These are phyloP conservation scores for Carpinus viminea DNA, from an alignment of 306 rosid genomes.

Conservation along the genomic window DNA sequence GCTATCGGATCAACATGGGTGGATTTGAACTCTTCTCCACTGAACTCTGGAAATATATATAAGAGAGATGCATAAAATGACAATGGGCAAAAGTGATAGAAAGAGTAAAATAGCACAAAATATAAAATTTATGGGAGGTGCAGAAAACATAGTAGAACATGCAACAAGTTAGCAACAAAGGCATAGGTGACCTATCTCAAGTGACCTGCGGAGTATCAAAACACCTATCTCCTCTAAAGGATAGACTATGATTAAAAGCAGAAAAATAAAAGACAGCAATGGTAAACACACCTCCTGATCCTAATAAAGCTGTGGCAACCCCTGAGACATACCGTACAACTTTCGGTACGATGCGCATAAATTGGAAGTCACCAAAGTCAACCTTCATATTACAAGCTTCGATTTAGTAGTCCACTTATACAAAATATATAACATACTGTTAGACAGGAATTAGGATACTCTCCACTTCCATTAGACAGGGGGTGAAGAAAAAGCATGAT, in stretches of 20 bases:
- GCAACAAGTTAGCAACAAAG: conserved; percentile 14
- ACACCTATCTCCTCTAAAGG: neutral
- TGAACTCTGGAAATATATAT: conserved; percentile 50
- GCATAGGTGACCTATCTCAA: neutral
- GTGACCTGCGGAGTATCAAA: neutral
- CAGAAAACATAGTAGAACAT: conserved; percentile 3
- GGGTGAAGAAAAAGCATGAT: neutral
- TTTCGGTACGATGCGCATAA: conserved; percentile 81
- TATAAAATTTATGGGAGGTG: conserved; percentile 16
- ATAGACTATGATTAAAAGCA: conserved; percentile 13
- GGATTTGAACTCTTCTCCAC: conserved; percentile 66
- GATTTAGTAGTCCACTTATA: conserved; percentile 18
- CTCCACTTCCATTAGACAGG: too few species aligned
- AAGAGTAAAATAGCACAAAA: conserved; percentile 5
- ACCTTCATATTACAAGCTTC: conserved; percentile 58
- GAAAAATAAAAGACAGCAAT: conserved; percentile 1
- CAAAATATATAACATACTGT: neutral
- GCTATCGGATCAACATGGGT: conserved; percentile 86
- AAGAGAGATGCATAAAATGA: conserved; percentile 3
- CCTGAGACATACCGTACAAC: conserved; percentile 78
- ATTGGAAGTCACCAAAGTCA: conserved; percentile 97
- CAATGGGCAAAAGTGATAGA: conserved; percentile 10
- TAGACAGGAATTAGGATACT: too few species aligned
- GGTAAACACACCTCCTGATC: conserved; percentile 89
- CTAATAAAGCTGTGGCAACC: conserved; percentile 86